These are phyloP conservation scores for Tuber brumale DNA, from an alignment of 495 filamentous ascomycete species.

Conservation along the genomic window DNA sequence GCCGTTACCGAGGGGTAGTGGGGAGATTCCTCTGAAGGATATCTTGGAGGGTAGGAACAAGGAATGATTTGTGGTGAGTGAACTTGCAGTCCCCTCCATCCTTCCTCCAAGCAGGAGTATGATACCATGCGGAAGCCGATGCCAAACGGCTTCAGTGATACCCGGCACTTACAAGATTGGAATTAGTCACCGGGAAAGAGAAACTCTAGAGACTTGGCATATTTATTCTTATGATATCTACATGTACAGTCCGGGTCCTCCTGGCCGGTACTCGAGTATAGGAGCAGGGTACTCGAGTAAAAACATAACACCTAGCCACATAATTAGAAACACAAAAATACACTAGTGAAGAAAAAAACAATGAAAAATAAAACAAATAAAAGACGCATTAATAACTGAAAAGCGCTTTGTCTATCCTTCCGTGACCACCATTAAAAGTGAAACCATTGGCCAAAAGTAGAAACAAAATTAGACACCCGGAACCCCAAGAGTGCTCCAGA, in stretches of 20 bases:
- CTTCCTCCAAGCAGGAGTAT: background rate
- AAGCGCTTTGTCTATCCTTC: background rate
- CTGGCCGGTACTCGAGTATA: background rate
- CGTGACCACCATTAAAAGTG: background rate
- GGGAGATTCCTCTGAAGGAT: slow-evolving; percentile 75
- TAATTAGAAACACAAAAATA: background rate
- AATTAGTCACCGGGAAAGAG: background rate
- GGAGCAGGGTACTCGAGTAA: background rate
- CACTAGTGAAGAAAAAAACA: background rate
- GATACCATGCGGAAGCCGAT: background rate
- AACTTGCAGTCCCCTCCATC: background rate
- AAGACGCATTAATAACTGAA: background rate
- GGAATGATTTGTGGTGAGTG: slow-evolving; percentile 7
- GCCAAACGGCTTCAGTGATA: background rate
- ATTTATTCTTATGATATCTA: background rate
- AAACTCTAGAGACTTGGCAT: background rate
- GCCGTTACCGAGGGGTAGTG: slow-evolving; percentile 75
- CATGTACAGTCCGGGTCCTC: background rate
- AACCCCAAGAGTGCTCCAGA: slow-evolving; percentile 25
- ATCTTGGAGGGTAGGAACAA: slow-evolving; percentile 56
- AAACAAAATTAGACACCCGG: slow-evolving; percentile 31
- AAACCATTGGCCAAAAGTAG: background rate
- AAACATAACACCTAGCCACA: background rate
- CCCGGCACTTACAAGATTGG: background rate
- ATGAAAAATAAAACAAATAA: background rate